Evolutionary conservation across 345 rosid genomes (phyloP).

Genomic region (Sisymbrium altissimum): DNA sequence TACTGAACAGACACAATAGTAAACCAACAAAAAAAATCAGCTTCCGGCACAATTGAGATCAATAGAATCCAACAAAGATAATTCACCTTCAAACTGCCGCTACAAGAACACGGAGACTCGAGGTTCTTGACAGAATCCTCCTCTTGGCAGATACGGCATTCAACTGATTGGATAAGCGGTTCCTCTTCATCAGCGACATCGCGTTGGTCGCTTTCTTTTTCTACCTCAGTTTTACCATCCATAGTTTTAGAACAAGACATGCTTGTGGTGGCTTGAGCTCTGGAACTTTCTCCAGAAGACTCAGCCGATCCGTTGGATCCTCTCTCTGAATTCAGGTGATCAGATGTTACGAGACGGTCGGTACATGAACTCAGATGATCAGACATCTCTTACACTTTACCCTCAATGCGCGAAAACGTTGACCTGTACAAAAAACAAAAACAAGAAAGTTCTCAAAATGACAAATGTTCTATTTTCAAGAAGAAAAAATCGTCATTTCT

Average conservation of each 20-base stretch:
- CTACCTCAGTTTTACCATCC: conserved; percentile 24
- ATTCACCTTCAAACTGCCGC: conserved; percentile 91
- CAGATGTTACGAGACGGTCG: conserved; percentile 53
- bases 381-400: conserved; percentile 42
- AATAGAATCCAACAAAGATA: neutral
- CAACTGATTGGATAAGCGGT: conserved; percentile 71
- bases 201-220: conserved; percentile 21
- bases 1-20: conserved; percentile 39
- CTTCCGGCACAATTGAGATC: neutral
- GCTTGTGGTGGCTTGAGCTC: conserved; percentile 31
- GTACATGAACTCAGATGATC: conserved; percentile 67
- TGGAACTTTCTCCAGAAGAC: conserved; percentile 44
- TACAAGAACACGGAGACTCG: conserved; percentile 92
- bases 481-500: neutral
- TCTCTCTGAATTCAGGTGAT: conserved; percentile 31
- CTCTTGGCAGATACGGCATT: conserved; percentile 98
- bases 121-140: conserved; percentile 73
- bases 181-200: conserved; percentile 49
- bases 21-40: neutral
- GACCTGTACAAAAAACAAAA: conserved; percentile 8
- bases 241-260: conserved; percentile 24
- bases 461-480: neutral
- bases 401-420: conserved; percentile 12
- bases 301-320: neutral
- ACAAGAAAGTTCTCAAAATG: neutral